Conservation (phyloP, 352 stramenopile genomes). For the Poterioochromonas sp. region DNA sequence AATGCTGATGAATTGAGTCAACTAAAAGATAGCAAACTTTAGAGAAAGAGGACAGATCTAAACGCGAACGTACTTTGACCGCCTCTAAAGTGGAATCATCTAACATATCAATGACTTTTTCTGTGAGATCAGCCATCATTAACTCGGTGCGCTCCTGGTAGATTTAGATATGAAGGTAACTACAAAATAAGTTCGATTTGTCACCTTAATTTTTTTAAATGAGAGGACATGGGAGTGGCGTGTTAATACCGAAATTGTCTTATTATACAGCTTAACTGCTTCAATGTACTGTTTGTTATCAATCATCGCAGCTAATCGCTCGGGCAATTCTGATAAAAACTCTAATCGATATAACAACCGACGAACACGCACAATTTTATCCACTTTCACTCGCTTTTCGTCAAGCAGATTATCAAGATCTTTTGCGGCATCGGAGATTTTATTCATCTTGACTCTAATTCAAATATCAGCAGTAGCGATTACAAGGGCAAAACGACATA, state of each 20-base stretch:
- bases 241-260: slow-evolving; percentile 41
- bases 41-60: background rate
- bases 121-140: slow-evolving; percentile 19
- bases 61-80: background rate
- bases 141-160: background rate
- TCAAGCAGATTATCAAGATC: slow-evolving; percentile 50
- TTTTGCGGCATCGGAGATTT: slow-evolving; percentile 51
- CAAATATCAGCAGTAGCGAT: slow-evolving; percentile 61
- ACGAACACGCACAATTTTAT: slow-evolving; percentile 91
- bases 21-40: background rate
- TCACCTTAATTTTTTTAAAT: slow-evolving; percentile 45
- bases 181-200: background rate
- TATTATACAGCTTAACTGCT: slow-evolving; percentile 42
- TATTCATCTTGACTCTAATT: slow-evolving; percentile 54
- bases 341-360: slow-evolving; percentile 89
- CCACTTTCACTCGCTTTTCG: slow-evolving; percentile 60
- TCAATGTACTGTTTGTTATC: slow-evolving; percentile 46
- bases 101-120: slow-evolving; percentile 10
- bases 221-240: slow-evolving; percentile 46
- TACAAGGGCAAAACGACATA: slow-evolving; percentile 51
- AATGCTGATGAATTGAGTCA: slow-evolving; percentile 16
- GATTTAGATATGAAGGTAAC: background rate
- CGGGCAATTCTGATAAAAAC: slow-evolving; percentile 90
- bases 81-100: slow-evolving; percentile 1
- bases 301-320: slow-evolving; percentile 54